Conservation (phyloP, 2,329 filamentous ascomycete genomes). For the Xylaria sp. region DNA sequence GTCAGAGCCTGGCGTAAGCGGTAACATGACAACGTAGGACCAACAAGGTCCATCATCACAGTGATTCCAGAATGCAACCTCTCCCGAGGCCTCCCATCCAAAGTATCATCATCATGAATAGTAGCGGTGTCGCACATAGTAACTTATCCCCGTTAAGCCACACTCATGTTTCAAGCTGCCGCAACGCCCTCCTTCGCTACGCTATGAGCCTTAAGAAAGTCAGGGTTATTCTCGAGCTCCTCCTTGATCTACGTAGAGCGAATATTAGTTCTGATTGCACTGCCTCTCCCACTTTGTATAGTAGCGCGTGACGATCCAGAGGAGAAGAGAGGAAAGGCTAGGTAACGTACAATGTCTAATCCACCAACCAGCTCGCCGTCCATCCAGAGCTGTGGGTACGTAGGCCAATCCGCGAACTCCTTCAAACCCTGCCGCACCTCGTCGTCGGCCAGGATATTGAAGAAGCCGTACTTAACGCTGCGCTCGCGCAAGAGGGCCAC, state of each 20-base stretch:
- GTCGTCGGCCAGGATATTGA: conserved; percentile 97
- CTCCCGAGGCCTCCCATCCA: background rate
- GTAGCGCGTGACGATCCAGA: background rate
- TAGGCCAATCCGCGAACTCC: conserved; percentile 98
- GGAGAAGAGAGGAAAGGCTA: background rate
- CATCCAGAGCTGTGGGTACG: conserved; percentile 94
- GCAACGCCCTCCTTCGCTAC: conserved; percentile 57
- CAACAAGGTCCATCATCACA: background rate
- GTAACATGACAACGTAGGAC: conserved; percentile 2
- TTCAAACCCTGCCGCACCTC: conserved; percentile 96
- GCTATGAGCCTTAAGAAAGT: conserved; percentile 82
- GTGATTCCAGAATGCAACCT: conserved; percentile 3
- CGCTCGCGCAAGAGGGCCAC: conserved; percentile 88
- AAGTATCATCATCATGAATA: conserved; percentile 1
- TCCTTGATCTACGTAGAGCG: conserved; percentile 78
- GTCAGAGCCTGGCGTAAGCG: background rate
- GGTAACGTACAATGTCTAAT: conserved; percentile 85
- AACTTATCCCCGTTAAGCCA: background rate
- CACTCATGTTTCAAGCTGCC: conserved; percentile 41
- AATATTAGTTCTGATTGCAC: background rate
- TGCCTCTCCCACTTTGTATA: background rate
- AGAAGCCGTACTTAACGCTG: conserved; percentile 96
- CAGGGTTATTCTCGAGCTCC: conserved; percentile 83
- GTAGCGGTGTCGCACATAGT: background rate
- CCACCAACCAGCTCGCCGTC: conserved; percentile 91